Conservation (phyloP, 371 early-diverging fungal genomes). For the Mucor saturninus region DNA sequence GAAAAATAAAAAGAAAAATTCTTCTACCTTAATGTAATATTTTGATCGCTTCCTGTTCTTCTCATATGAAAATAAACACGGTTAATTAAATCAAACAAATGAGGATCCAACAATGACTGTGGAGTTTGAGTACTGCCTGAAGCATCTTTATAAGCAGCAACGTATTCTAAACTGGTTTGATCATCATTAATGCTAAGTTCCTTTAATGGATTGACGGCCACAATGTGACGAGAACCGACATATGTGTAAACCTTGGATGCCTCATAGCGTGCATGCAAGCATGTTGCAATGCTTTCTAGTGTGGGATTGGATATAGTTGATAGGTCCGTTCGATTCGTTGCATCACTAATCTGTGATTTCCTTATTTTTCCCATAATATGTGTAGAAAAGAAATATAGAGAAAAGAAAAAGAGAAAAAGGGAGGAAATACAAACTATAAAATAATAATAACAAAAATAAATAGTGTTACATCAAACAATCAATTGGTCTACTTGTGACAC, state of each 20-base stretch:
- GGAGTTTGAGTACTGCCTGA: conserved; percentile 24
- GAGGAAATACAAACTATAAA: conserved; percentile 1
- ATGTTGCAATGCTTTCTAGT: conserved; percentile 49
- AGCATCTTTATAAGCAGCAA: conserved; percentile 67
- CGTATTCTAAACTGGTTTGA: conserved; percentile 73
- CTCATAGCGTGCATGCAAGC: conserved; percentile 55
- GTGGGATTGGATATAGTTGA: conserved; percentile 34
- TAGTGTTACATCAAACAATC: conserved; percentile 6
- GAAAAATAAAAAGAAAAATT: conserved; percentile 1
- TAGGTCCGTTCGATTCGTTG: conserved; percentile 31
- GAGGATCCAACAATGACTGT: conserved; percentile 61
- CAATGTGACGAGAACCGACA: conserved; percentile 64
- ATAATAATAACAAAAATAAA: conserved; percentile 5
- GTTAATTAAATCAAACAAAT: conserved; percentile 79
- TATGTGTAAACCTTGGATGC: conserved; percentile 63
- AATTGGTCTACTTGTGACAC: conserved; percentile 15
- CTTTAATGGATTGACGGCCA: conserved; percentile 64
- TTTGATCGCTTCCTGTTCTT: conserved; percentile 80
- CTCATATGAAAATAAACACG: conserved; percentile 77
- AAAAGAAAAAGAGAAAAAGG: conserved; percentile 4
- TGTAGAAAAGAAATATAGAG: not conserved
- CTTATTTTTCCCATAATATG: conserved; percentile 21
- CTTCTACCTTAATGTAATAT: conserved; percentile 67
- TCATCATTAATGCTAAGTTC: conserved; percentile 57
- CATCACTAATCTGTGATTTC: conserved; percentile 13